Evolutionary conservation across 163 green algal genomes (phyloP), one percentile per base, ranked within the genome.

Genomic region (Scenedesmus sp.): DNA sequence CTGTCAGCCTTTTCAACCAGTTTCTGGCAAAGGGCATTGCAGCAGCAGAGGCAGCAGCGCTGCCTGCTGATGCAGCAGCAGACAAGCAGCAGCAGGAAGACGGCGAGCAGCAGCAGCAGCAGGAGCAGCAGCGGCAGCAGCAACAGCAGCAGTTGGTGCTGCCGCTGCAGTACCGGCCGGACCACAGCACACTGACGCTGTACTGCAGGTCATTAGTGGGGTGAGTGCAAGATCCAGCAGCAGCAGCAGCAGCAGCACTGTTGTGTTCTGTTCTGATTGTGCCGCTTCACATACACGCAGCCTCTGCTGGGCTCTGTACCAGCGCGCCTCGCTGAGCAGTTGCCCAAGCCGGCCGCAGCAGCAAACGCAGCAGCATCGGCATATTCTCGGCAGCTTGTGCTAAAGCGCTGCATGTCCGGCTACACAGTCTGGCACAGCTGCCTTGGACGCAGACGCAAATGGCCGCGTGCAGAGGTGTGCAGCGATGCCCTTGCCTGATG

Each of bases 91-190:
- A 76, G 66, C 70, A 52, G 84, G 26, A 62, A 20, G 57, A 77
- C 8, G 62, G 12, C 26, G 13, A 60, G n/a, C 6, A 77, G 83
- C 83, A 77, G 34, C 62, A 81, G 34, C 62, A 89, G 62, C 59
- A 89, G 62, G 34, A 88, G 84, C 23, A 82, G 62, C n/a, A 73
- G 56, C 56, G 55, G 59, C 20, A 88, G 23, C 56, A 77, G 59
- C 23, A 8, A 59, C 9, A 7, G 34, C 56, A 56, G n/a, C 54
- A 77, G 56, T 20, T 81, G 16, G 73, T 91, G 73, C 56, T 91
- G 54, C 87, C 87, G 1, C 13, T 23, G 70, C 73, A 85, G 73
- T 91, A 91, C 52, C 23, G 70, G 4, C 87, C 87, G 46, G 87
- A 91, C 74, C 18, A 59, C 7, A 8, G 52, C 70, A 70, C 66